Evolutionary conservation across 345 rosid genomes (phyloP), one percentile per base, ranked within the genome.

Genomic region (Euphorbia pulcherrima): DNA sequence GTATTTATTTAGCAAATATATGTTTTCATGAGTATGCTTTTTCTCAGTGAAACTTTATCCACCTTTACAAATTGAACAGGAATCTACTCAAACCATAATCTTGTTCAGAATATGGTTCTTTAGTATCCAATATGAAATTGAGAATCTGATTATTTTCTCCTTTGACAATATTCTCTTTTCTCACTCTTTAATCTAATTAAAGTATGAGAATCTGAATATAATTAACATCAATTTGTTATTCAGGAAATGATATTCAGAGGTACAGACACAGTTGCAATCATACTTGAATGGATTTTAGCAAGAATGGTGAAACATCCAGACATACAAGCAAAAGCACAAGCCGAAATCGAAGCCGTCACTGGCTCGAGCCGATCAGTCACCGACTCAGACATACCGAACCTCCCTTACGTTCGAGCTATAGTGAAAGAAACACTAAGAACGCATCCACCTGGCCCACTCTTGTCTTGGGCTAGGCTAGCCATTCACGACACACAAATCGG

Each of bases 401-500:
- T 90, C 8, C 84, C 89, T 0, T 92, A 80, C 74, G 80, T 86
- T 1, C 88, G 68, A 6, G 93, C 90, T 30, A 72, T 92, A 6
- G 86, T 92, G 20, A 90, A 87, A 69, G 98, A 90, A 70, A 87
- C 97, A 57, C 71, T 90, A 11, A 83, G 97, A 72, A 55, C 87
- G 76, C 90, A 90, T 63, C 98, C 98, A 21, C 97, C 98, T 1
- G 97, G 97, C 2, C 97, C 92, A 0, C 90, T 92, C 46, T 87
- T 92, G 16, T 92, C 97, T 1, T 90, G 97, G 96, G 98, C 97
- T 24, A 78, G 98, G 33, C 84, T 90, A 0, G 87, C 96, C 12
- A 81, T 83, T 67, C 91, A 88, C 24, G 94, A 92, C 78, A 82
- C 84, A 55, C 82, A 78, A 6, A 62, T 90, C 0, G 90, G 87